Evolutionary conservation across 176 grass and related monocot genomes (phyloP).

Genomic region (Carex scoparia): DNA sequence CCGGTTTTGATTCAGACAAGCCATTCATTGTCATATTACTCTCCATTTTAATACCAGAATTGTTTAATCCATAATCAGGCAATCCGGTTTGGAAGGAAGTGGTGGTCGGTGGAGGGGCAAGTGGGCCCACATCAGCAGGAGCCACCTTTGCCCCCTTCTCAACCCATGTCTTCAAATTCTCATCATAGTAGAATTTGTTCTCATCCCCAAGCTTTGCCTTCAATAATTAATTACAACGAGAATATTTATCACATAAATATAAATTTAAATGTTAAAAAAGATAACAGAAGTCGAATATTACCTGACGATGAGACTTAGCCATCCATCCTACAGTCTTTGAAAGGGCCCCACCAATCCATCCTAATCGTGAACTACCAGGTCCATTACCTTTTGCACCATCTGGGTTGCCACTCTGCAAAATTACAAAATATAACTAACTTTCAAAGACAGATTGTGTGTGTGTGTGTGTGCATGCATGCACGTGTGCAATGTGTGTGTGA

Average conservation of each 20-base stretch:
- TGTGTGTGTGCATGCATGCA: neutral
- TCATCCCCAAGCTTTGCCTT: conserved; percentile 89
- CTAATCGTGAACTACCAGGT: conserved; percentile 66
- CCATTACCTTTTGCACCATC: conserved; percentile 42
- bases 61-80: conserved; percentile 55
- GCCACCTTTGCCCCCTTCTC: conserved; percentile 73
- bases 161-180: conserved; percentile 91
- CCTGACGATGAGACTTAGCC: conserved; percentile 71
- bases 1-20: conserved; percentile 28
- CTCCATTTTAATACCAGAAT: conserved; percentile 31
- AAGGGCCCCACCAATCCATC: conserved; percentile 65
- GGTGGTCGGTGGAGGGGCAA: conserved; percentile 73
- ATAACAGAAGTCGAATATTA: conserved; percentile 28
- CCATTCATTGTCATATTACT: conserved; percentile 35
- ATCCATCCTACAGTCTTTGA: conserved; percentile 82
- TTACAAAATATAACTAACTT: conserved; percentile 18
- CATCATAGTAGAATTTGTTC: conserved; percentile 98
- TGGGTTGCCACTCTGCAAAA: conserved; percentile 43
- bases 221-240: conserved; percentile 20
- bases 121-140: conserved; percentile 56
- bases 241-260: conserved; percentile 13
- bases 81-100: conserved; percentile 62
- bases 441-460: neutral
- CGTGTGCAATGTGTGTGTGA: neutral
- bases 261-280: neutral